A percentile compares a stretch with the other conserved stretches of the same genome.
Conservation (phyloP, 2,329 filamentous ascomycete species). For the Botryotinia globosa region DNA sequence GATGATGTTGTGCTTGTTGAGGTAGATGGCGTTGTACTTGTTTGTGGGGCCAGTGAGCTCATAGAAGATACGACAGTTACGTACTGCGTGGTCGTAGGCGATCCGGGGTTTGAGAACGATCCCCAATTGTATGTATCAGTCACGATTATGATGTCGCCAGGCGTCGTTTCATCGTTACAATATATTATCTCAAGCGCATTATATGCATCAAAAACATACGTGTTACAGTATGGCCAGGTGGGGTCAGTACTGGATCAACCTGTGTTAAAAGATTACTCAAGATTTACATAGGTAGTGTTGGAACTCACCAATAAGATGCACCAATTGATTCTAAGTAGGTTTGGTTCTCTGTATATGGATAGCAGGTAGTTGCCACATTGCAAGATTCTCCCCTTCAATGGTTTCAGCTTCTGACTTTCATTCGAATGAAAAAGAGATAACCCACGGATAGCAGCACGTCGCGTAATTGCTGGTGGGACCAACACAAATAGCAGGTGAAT, state of each 20-base stretch:
- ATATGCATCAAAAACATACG: not conserved
- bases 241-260: not conserved
- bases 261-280: not conserved
- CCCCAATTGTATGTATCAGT: not conserved
- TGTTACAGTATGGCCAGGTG: not conserved
- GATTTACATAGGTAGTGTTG: not conserved
- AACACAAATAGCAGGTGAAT: not conserved
- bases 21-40: not conserved
- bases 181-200: not conserved
- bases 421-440: not conserved
- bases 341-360: not conserved
- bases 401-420: not conserved
- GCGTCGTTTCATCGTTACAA: not conserved
- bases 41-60: not conserved
- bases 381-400: not conserved
- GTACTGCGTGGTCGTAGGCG: not conserved
- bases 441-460: not conserved
- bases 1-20: not conserved
- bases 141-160: not conserved
- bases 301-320: not conserved
- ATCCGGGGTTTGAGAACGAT: not conserved
- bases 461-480: not conserved
- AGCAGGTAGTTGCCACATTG: not conserved
- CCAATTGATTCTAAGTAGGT: not conserved
- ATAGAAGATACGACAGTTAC: not conserved